A percentile compares a stretch with the other conserved stretches of the same genome.
Evolutionary conservation across 2,329 filamentous ascomycete species (phyloP).

Genomic region (Thelonectria blattea): DNA sequence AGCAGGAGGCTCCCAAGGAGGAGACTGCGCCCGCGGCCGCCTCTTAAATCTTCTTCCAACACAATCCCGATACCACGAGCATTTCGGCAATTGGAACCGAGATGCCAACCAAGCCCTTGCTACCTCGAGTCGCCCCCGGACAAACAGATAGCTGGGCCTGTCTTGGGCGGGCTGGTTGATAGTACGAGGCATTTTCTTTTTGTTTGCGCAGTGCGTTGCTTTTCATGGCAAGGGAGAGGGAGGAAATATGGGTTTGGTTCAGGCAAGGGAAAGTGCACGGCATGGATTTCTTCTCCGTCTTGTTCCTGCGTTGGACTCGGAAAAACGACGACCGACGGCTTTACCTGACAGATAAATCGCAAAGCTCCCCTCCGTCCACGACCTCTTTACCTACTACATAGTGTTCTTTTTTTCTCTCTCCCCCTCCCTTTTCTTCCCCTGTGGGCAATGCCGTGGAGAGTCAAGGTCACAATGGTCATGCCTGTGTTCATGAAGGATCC

Average conservation of each 20-base stretch:
- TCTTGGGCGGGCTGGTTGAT: constrained; percentile 45
- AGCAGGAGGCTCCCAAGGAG: constrained; percentile 53
- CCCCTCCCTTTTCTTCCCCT: constrained; percentile 22
- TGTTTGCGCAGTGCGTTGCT: constrained; percentile 45
- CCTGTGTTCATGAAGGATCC: constrained; percentile 35
- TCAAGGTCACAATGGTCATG: constrained; percentile 19
- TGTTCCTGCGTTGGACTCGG: constrained; percentile 38
- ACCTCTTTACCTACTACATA: constrained; percentile 28
- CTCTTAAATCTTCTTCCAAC: constrained; percentile 55
- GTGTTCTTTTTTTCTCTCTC: constrained; percentile 24
- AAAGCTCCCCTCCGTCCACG: constrained; percentile 32
- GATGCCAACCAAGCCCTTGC: constrained; percentile 41
- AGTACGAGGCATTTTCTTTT: constrained; percentile 41
- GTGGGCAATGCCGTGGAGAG: constrained; percentile 31
- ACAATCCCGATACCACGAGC: constrained; percentile 46
- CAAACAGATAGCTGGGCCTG: constrained; percentile 41
- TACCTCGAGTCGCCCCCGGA: constrained; percentile 38
- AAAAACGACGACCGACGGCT: constrained; percentile 35
- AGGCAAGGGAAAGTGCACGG: constrained; percentile 47
- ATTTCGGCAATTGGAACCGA: constrained; percentile 47
- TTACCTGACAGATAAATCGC: constrained; percentile 41
- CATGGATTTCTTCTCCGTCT: constrained; percentile 43
- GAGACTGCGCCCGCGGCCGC: constrained; percentile 54
- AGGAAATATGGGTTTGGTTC: constrained; percentile 47
- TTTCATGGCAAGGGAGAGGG: constrained; percentile 44